These are phyloP conservation scores for Mortierella antarctica DNA, from an alignment of 192 early-diverging fungal genomes.

Conservation along the genomic window DNA sequence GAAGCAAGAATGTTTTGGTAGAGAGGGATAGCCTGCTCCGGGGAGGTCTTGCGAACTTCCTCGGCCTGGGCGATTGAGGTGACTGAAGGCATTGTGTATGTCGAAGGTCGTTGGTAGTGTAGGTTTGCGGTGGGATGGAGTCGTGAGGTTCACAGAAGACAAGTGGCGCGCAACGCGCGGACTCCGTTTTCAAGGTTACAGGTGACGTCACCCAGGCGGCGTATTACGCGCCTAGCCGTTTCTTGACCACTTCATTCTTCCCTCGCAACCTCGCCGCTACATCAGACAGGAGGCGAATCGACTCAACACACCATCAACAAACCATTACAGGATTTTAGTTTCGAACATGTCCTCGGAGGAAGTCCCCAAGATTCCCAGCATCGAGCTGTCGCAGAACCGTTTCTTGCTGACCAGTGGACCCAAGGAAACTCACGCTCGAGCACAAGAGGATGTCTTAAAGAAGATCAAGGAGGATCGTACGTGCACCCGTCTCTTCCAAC, in stretches of 20 bases:
- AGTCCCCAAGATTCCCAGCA: slow-evolving; percentile 87
- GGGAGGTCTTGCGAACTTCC: slow-evolving; percentile 68
- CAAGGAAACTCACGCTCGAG: slow-evolving; percentile 70
- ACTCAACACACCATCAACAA: neutral
- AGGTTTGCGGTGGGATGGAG: neutral
- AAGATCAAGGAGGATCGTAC: slow-evolving; percentile 88
- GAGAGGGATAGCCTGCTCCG: slow-evolving; percentile 69
- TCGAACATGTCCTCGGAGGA: slow-evolving; percentile 67
- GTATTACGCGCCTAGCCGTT: neutral
- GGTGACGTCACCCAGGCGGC: no score
- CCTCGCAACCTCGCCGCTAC: neutral
- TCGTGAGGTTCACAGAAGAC: no score
- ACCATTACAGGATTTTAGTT: slow-evolving; percentile 1
- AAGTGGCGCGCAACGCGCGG: no score
- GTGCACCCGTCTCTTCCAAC: slow-evolving; percentile 24
- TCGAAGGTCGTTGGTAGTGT: neutral
- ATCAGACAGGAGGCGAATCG: slow-evolving; percentile 1
- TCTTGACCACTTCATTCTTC: no score
- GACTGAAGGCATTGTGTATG: slow-evolving; percentile 40
- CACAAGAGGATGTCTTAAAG: slow-evolving; percentile 74
- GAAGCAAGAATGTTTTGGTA: slow-evolving; percentile 71
- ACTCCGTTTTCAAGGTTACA: no score
- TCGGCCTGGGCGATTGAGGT: slow-evolving; percentile 60
- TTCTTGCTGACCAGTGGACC: slow-evolving; percentile 85
- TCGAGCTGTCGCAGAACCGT: slow-evolving; percentile 84